phyloP scores from a whole-genome alignment of 2,329 filamentous ascomycete species.

The Fusarium sp. region DNA sequence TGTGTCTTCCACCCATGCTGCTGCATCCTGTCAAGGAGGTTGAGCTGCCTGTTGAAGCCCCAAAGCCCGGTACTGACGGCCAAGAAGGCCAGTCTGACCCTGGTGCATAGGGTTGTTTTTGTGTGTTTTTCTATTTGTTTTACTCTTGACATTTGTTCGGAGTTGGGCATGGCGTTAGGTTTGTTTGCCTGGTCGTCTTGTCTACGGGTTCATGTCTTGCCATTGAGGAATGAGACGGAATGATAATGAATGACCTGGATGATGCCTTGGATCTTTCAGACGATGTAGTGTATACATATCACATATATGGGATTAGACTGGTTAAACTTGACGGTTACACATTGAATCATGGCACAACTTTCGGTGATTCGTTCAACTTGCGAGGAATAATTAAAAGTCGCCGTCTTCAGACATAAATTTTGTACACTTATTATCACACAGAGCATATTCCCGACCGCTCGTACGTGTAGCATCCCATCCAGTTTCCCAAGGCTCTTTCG shows the following conservation, averaged over 20 bases:
- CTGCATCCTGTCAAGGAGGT: constrained; percentile 89
- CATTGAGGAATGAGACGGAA: constrained; percentile 33
- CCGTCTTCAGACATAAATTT: constrained; percentile 32
- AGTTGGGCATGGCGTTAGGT: constrained; percentile 29
- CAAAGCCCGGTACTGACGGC: constrained; percentile 58
- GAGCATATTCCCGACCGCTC: constrained; percentile 28
- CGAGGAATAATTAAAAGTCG: constrained; percentile 3
- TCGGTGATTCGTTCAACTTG: not conserved
- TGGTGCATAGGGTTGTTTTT: constrained; percentile 40
- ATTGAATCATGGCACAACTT: not conserved
- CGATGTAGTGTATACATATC: constrained; percentile 20
- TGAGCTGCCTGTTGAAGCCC: constrained; percentile 71
- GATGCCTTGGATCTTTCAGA: constrained; percentile 23
- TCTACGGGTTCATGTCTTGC: constrained; percentile 33
- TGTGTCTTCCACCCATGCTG: constrained; percentile 92
- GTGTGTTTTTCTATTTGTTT: constrained; percentile 6
- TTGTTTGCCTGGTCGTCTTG: constrained; percentile 15
- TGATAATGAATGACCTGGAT: constrained; percentile 41
- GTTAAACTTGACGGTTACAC: constrained; percentile 15
- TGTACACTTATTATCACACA: constrained; percentile 39
- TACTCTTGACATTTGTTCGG: constrained; percentile 15
- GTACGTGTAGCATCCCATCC: constrained; percentile 32
- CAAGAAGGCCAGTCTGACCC: constrained; percentile 59
- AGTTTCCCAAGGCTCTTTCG: constrained; percentile 10
- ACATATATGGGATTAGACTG: constrained; percentile 20